phyloP scores from a whole-genome alignment of 2,329 filamentous ascomycete species.

The Plectosphaerella cucumerina region DNA sequence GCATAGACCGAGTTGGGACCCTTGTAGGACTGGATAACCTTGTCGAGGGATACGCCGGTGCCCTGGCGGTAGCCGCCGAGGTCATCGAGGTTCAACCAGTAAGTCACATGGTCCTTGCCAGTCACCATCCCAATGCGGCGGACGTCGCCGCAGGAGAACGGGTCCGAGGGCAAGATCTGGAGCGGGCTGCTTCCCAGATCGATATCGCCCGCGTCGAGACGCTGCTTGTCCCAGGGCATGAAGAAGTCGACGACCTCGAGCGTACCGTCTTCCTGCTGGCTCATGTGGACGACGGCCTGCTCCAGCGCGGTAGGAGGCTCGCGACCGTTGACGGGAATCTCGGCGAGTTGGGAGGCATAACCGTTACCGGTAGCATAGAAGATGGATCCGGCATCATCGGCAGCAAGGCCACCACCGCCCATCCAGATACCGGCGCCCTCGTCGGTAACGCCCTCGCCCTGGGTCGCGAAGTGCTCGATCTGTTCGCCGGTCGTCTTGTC shows the following conservation, averaged over 20 bases:
- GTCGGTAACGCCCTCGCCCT: constrained; percentile 32
- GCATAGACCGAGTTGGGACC: constrained; percentile 41
- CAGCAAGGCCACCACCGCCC: constrained; percentile 33
- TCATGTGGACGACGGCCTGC: constrained; percentile 40
- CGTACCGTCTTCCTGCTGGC: constrained; percentile 33
- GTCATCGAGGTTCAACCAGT: constrained; percentile 37
- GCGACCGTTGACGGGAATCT: constrained; percentile 31
- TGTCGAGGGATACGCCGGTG: constrained; percentile 26
- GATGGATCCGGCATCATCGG: constrained; percentile 33
- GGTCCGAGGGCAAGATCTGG: constrained; percentile 34
- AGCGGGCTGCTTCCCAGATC: constrained; percentile 44
- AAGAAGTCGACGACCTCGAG: constrained; percentile 47
- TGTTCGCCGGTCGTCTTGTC: constrained; percentile 34
- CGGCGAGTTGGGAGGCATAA: constrained; percentile 33
- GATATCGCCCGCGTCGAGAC: constrained; percentile 44
- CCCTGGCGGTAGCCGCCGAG: constrained; percentile 35
- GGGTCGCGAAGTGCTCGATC: constrained; percentile 35
- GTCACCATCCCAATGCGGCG: constrained; percentile 44
- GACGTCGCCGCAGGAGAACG: constrained; percentile 38
- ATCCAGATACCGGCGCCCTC: constrained; percentile 40
- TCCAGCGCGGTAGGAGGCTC: constrained; percentile 36
- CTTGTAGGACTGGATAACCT: constrained; percentile 39
- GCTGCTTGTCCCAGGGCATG: constrained; percentile 48
- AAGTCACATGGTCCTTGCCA: constrained; percentile 47
- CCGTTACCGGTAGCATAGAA: constrained; percentile 35